Percentiles rank a stretch among this genome's conserved stretches.
Conservation (phyloP, 1,284 basidiomycete genomes). For the Leccinum fallax region DNA sequence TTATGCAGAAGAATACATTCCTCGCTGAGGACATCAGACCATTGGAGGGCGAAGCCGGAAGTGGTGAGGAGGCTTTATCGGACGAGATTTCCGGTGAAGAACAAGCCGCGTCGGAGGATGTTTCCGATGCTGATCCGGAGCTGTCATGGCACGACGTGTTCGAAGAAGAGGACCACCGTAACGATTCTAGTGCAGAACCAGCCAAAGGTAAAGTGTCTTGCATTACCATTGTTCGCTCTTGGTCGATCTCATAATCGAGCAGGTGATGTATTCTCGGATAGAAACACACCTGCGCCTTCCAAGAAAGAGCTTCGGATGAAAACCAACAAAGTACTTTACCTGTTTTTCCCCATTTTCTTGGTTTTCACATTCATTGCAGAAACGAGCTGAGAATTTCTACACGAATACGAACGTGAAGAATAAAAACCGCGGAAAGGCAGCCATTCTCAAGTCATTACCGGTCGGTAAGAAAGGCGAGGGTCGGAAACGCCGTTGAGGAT, state of each 20-base stretch:
- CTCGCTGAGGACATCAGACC: constrained; percentile 70
- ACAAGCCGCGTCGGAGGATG: constrained; percentile 34
- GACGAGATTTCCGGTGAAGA: constrained; percentile 36
- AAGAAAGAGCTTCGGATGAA: constrained; percentile 81
- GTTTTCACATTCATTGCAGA: constrained; percentile 45
- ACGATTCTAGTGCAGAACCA: constrained; percentile 31
- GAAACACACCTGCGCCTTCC: constrained; percentile 35
- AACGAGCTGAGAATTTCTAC: constrained; percentile 93
- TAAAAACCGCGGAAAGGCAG: constrained; percentile 70
- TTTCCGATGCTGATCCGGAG: constrained; percentile 42
- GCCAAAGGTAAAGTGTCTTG: constrained; percentile 23
- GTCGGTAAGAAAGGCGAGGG: constrained; percentile 49
- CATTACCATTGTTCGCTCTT: neutral
- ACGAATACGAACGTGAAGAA: constrained; percentile 87
- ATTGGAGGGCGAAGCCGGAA: constrained; percentile 51
- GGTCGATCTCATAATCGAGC: constrained; percentile 5
- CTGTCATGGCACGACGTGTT: constrained; percentile 75
- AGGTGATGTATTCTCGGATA: constrained; percentile 37
- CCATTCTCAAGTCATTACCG: constrained; percentile 54
- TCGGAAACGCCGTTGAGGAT: constrained; percentile 39
- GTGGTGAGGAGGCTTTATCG: constrained; percentile 29
- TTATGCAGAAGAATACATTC: constrained; percentile 85
- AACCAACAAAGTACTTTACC: constrained; percentile 73
- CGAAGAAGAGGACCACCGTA: constrained; percentile 37
- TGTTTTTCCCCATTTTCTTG: neutral